Base-by-base conservation (phyloP, 2,329 filamentous ascomycete genomes). In the Neonectria magnoliae region DNA sequence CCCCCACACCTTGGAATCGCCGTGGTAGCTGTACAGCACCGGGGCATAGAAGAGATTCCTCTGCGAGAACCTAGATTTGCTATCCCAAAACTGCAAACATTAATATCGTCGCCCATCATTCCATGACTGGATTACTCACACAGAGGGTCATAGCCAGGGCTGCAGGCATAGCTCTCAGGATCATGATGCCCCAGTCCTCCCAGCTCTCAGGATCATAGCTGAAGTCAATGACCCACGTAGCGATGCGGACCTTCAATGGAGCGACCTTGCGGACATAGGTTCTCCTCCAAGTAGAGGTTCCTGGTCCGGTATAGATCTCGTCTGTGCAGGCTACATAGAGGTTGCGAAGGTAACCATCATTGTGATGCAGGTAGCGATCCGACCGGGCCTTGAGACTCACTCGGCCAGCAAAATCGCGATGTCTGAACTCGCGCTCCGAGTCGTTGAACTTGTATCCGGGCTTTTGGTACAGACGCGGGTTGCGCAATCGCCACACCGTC, bases 161-260 rank as follows among this genome's bases (percentile, higher is more conserved):
- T 4, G 71, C 71, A 25, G 71, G 71, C 25, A 73, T 54, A 8
- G 71, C 70, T 44, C 71, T 64, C 10, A 71, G 27, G 1, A 70
- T 22, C 70, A 74, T 73, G 50, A 73, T 71, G 2, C 70, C 58
- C 70, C 70, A 73, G 16, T 73, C 68, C 44, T 68, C 60, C 71
- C 71, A 74, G n/a, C 70, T 73, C 54, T 70, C 48, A 7, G 68
- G 70, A n/a, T 73, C 71, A 18, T 73, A 71, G 38, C 60, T 70
- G 20, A 73, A 73, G 61, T 73, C 72, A 11, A 74, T 66, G 41
- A 74, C 69, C 72, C 72, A 74, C 4, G 72, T 74, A 10, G 72
- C 72, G 25, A 73, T 71, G 11, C 72, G 68, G 31, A 74, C 65
- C 55, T 74, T 74, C 33, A 71, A 44, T 3, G 72, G 68, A 5